Percentiles rank a stretch among this genome's conserved stretches.
Conservation (phyloP, 768 basidiomycete species). For the Hypholoma sublateritium region DNA sequence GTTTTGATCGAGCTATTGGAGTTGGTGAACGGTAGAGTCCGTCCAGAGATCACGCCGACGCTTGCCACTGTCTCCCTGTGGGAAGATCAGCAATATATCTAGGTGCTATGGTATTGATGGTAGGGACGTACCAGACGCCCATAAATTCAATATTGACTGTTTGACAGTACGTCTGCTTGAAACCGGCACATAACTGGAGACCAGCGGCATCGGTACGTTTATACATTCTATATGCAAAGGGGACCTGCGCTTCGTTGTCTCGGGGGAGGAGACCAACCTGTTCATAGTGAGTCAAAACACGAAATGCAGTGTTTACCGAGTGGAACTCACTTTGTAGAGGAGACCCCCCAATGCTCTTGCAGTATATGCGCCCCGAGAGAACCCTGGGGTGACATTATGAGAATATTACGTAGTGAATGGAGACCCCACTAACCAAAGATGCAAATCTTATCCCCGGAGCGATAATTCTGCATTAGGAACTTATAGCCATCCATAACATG, state of each 20-base stretch:
- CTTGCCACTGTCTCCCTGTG: conserved; percentile 80
- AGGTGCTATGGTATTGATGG: conserved; percentile 13
- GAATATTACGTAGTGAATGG: background rate
- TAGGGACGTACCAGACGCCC: conserved; percentile 64
- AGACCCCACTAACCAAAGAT: conserved; percentile 53
- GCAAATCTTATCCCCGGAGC: conserved; percentile 71
- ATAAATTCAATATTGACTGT: conserved; percentile 75
- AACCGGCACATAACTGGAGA: conserved; percentile 53
- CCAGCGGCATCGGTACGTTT: conserved; percentile 47
- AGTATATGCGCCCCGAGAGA: conserved; percentile 63
- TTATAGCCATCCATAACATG: conserved; percentile 77
- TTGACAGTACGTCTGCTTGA: conserved; percentile 71
- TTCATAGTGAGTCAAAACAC: background rate
- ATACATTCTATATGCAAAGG: conserved; percentile 77
- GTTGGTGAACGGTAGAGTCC: conserved; percentile 65
- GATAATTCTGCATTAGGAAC: conserved; percentile 79
- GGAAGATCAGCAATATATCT: background rate
- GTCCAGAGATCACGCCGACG: conserved; percentile 63
- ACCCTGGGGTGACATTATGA: conserved; percentile 46
- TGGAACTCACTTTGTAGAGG: conserved; percentile 55
- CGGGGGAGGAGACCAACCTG: conserved; percentile 71
- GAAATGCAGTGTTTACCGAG: background rate
- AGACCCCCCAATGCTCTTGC: conserved; percentile 70
- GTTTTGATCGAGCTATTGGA: conserved; percentile 62
- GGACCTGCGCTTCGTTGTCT: conserved; percentile 67